Conservation (phyloP, 2,329 filamentous ascomycete genomes). For the Arthrobotrys pseudoclavata region DNA sequence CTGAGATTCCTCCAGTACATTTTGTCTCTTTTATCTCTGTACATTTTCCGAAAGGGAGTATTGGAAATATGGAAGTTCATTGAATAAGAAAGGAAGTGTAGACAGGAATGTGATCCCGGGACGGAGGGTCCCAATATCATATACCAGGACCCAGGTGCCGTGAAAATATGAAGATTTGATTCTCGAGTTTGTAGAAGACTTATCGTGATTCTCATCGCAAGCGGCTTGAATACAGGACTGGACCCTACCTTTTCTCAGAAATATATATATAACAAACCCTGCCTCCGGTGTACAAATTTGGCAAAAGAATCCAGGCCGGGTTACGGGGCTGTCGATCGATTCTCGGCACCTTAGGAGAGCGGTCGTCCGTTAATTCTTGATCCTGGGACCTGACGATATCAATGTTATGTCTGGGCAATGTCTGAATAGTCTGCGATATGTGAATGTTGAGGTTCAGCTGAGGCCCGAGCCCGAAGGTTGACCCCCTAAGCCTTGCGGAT, state of each 20-base stretch:
- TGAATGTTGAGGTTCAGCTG: slow-evolving; percentile 33
- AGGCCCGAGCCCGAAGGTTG: slow-evolving; percentile 24
- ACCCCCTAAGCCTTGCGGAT: slow-evolving; percentile 46
- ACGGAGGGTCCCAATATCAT: slow-evolving; percentile 1
- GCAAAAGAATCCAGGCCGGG: slow-evolving; percentile 14
- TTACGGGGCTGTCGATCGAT: slow-evolving; percentile 29
- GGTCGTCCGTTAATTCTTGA: slow-evolving; percentile 32
- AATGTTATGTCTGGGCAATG: slow-evolving; percentile 10
- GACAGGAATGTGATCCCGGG: background rate
- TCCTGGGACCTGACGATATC: slow-evolving; percentile 28
- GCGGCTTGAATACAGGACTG: background rate
- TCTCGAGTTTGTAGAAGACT: background rate
- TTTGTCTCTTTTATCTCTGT: slow-evolving; percentile 45
- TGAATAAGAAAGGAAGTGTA: background rate
- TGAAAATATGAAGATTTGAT: background rate
- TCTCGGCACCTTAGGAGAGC: slow-evolving; percentile 13
- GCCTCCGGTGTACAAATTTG: slow-evolving; percentile 27
- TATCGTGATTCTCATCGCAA: background rate
- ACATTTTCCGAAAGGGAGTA: slow-evolving; percentile 25
- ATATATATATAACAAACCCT: slow-evolving; percentile 41
- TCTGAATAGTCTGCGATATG: slow-evolving; percentile 14
- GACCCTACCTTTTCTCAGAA: slow-evolving; percentile 23
- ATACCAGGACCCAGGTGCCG: background rate
- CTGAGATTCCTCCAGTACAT: slow-evolving; percentile 45
- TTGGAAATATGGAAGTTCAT: slow-evolving; percentile 15